These are phyloP conservation scores for Gelatoporia subvermispora DNA, from an alignment of 768 basidiomycete genomes.

Conservation along the genomic window DNA sequence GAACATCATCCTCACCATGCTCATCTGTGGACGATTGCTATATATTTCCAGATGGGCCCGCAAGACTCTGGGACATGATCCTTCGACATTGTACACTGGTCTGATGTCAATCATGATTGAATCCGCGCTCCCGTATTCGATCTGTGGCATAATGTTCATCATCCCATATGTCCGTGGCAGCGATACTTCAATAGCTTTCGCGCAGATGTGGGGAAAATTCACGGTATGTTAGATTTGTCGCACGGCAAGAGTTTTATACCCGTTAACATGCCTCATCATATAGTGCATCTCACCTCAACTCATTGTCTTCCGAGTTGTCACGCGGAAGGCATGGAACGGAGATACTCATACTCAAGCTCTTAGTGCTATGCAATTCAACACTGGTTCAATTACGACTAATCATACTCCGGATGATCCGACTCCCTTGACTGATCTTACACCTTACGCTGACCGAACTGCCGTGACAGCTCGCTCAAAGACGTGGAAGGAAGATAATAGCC, in stretches of 20 bases:
- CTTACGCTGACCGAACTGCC: too few species aligned
- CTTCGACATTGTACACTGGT: conserved; percentile 10
- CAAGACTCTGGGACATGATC: not conserved
- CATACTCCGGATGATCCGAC: too few species aligned
- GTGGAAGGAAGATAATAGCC: too few species aligned
- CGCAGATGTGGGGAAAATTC: conserved; percentile 14
- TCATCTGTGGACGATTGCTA: conserved; percentile 16
- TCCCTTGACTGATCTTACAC: too few species aligned
- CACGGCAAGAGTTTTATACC: not conserved
- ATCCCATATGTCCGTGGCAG: conserved; percentile 13
- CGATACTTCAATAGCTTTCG: conserved; percentile 13
- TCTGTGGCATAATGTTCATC: conserved; percentile 17
- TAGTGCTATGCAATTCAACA: not conserved
- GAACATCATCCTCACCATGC: conserved; percentile 13
- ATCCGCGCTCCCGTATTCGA: conserved; percentile 16
- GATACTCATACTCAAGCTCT: not conserved
- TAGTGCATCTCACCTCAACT: conserved; percentile 17
- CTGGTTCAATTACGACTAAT: too few species aligned
- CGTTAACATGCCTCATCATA: not conserved
- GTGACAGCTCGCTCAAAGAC: too few species aligned
- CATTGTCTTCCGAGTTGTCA: conserved; percentile 14
- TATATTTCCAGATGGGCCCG: conserved; percentile 9
- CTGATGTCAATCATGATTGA: conserved; percentile 15
- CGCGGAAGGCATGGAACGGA: conserved; percentile 11
- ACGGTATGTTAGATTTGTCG: conserved; percentile 7